Percentiles rank a stretch among this genome's conserved stretches.
Conservation (phyloP, 495 filamentous ascomycete genomes). For the Penicillium bovifimosum region DNA sequence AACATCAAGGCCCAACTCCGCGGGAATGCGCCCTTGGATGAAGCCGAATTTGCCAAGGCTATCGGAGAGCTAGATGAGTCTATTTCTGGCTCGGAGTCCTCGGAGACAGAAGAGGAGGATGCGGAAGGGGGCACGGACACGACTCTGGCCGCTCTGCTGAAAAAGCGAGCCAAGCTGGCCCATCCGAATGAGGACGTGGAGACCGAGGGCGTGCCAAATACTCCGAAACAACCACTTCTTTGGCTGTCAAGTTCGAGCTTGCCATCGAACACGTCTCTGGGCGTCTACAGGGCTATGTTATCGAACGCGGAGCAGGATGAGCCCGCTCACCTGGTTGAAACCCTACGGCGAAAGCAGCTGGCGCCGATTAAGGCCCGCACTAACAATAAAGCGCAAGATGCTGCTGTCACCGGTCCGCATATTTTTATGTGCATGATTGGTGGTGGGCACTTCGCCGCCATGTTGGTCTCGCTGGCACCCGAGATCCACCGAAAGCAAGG, state of each 20-base stretch:
- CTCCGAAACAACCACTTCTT: constrained; percentile 68
- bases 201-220: constrained; percentile 44
- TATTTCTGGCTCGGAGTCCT: constrained; percentile 73
- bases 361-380: constrained; percentile 50
- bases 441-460: constrained; percentile 93
- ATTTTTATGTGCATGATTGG: constrained; percentile 98
- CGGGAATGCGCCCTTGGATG: constrained; percentile 61
- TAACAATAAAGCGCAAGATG: constrained; percentile 44
- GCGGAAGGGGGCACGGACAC: constrained; percentile 52
- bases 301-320: constrained; percentile 64
- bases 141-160: constrained; percentile 66
- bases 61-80: constrained; percentile 82
- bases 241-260: constrained; percentile 79
- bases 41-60: constrained; percentile 77
- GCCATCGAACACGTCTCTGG: constrained; percentile 72
- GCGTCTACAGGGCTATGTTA: constrained; percentile 82
- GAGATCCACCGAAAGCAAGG: constrained; percentile 64
- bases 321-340: constrained; percentile 52
- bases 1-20: constrained; percentile 87
- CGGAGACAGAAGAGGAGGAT: constrained; percentile 51
- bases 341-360: constrained; percentile 69
- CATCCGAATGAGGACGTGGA: constrained; percentile 46
- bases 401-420: constrained; percentile 62
- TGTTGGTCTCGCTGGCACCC: constrained; percentile 85
- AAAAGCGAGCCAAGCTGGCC: constrained; percentile 72